phyloP scores from a whole-genome alignment of 306 rosid genomes.

The Quercus cerris region DNA sequence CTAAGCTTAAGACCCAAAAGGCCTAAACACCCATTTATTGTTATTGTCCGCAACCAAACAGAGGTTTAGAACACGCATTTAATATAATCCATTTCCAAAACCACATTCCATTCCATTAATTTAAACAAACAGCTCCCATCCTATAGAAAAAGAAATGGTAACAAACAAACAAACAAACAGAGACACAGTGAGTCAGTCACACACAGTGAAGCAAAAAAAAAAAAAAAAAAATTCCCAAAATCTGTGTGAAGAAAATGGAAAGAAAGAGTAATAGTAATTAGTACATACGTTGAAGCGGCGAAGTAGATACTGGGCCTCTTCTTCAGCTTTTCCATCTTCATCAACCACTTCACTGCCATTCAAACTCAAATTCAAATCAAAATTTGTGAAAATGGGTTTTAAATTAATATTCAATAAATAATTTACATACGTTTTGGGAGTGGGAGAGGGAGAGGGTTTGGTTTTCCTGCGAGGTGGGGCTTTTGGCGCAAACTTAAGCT shows the following conservation, averaged over 20 bases:
- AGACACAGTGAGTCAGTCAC: too few relatives aligned
- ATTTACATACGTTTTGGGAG: constrained; percentile 31
- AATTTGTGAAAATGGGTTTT: too few relatives aligned
- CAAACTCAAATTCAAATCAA: not conserved
- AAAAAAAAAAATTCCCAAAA: too few relatives aligned
- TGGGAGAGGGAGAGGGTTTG: not conserved
- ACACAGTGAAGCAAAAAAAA: too few relatives aligned
- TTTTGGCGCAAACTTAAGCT: constrained; percentile 57
- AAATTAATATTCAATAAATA: not conserved
- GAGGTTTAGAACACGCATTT: not conserved
- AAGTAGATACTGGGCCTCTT: constrained; percentile 27
- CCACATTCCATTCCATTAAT: not conserved
- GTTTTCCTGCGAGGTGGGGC: constrained; percentile 28
- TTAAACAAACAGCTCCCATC: not conserved
- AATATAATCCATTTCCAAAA: not conserved
- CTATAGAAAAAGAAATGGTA: not conserved
- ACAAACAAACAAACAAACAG: not conserved
- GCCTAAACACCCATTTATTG: not conserved
- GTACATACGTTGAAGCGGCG: constrained; percentile 47
- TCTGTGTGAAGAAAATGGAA: not conserved
- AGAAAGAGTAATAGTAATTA: not conserved
- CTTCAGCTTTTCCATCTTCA: constrained; percentile 27
- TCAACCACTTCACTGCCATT: constrained; percentile 45
- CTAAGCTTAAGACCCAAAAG: not conserved
- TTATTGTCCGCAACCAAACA: constrained; percentile 15